These are phyloP conservation scores for Didymella pinodella DNA, from an alignment of 2,329 filamentous ascomycete genomes.

Conservation along the genomic window DNA sequence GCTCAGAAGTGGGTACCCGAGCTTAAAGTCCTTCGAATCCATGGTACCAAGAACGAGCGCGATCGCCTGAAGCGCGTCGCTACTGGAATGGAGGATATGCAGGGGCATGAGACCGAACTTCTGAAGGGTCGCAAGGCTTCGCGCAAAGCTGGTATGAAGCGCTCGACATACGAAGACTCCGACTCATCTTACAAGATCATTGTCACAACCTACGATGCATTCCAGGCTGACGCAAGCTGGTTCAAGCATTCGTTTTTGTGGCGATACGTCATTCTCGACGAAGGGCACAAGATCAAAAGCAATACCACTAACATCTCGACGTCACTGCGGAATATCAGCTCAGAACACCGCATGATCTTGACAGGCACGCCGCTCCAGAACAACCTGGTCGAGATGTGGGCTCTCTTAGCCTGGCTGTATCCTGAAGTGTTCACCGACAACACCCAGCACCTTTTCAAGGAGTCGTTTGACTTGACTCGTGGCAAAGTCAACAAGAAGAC, in stretches of 20 bases:
- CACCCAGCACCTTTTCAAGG: slow-evolving; percentile 60
- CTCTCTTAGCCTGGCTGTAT: slow-evolving; percentile 65
- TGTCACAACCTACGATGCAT: slow-evolving; percentile 97
- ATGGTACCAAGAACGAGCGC: slow-evolving; percentile 83
- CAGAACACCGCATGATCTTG: slow-evolving; percentile 60
- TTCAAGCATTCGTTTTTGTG: slow-evolving; percentile 94
- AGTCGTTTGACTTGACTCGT: slow-evolving; percentile 64
- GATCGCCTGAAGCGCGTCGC: slow-evolving; percentile 71
- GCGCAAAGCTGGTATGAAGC: slow-evolving; percentile 72
- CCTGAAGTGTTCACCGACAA: slow-evolving; percentile 64
- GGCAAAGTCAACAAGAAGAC: slow-evolving; percentile 63
- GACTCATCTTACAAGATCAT: slow-evolving; percentile 63
- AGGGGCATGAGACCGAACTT: slow-evolving; percentile 66
- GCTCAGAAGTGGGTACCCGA: slow-evolving; percentile 97
- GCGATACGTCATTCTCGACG: slow-evolving; percentile 99
- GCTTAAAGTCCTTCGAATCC: slow-evolving; percentile 88
- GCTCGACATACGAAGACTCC: slow-evolving; percentile 39
- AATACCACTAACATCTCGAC: slow-evolving; percentile 55
- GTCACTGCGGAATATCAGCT: slow-evolving; percentile 54
- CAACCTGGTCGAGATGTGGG: slow-evolving; percentile 66
- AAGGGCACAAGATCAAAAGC: slow-evolving; percentile 99
- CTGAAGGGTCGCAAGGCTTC: slow-evolving; percentile 88
- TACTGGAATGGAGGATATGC: slow-evolving; percentile 55
- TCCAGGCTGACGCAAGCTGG: slow-evolving; percentile 94
- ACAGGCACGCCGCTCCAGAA: slow-evolving; percentile 68